These are phyloP conservation scores for Penicillium hordei DNA, from an alignment of 2,329 filamentous ascomycete genomes.

Conservation along the genomic window DNA sequence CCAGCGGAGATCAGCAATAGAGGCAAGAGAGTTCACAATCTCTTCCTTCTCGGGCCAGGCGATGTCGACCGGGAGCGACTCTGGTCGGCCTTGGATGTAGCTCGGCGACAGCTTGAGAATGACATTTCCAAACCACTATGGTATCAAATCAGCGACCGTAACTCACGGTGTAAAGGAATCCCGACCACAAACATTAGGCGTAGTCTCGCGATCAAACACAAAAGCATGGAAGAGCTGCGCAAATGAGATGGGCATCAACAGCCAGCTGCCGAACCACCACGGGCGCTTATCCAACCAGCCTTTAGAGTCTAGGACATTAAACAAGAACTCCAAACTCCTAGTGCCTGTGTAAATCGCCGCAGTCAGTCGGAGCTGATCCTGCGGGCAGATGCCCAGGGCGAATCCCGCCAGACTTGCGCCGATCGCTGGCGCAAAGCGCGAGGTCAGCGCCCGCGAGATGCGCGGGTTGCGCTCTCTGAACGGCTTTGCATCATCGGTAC, in stretches of 20 bases:
- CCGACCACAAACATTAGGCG: constrained; percentile 56
- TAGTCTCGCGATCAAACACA: constrained; percentile 74
- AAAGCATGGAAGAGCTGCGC: constrained; percentile 75
- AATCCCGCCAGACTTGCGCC: constrained; percentile 85
- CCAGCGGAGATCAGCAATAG: constrained; percentile 80
- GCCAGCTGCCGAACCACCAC: constrained; percentile 82
- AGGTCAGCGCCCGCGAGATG: constrained; percentile 73
- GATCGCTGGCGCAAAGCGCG: constrained; percentile 80
- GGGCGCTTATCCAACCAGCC: constrained; percentile 68
- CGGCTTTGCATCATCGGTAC: constrained; percentile 74
- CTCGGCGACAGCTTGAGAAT: constrained; percentile 69
- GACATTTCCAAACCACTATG: constrained; percentile 62
- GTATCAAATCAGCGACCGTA: constrained; percentile 3
- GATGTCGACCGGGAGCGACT: constrained; percentile 63
- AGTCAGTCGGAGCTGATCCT: constrained; percentile 70
- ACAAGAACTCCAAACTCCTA: constrained; percentile 79
- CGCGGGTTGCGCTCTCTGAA: constrained; percentile 82
- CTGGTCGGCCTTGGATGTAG: constrained; percentile 74
- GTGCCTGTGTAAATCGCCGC: constrained; percentile 80
- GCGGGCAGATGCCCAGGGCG: constrained; percentile 73
- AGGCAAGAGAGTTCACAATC: constrained; percentile 76
- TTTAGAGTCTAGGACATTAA: constrained; percentile 77
- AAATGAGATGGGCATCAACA: constrained; percentile 73
- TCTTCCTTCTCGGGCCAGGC: constrained; percentile 74
- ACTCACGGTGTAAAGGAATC: constrained; percentile 16